Base-by-base conservation (phyloP, 371 early-diverging fungal genomes). In the Rhizomucor pusillus region DNA sequence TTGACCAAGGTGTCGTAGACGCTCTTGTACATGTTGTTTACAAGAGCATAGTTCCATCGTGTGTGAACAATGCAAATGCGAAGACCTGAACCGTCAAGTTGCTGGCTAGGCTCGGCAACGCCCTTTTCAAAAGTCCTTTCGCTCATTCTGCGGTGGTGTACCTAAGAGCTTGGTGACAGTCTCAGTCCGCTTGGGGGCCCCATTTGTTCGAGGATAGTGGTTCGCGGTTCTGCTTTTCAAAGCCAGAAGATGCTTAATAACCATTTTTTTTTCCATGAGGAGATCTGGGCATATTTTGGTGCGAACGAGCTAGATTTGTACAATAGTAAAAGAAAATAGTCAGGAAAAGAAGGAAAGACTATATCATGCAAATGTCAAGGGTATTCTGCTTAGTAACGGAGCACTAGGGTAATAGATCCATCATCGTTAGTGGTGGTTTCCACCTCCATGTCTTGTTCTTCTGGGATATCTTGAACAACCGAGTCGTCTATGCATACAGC, bases 21-120 rank as follows among this genome's bases (percentile, higher is more conserved):
- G n/a, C 90, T 91, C 13, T 81, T 61, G 39, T 92, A 90, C 18
- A 98, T 80, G 14, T 82, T 80, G 20, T 89, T 77, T 35, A 96
- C 95, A 34, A 96, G 85, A 48, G 79, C 67, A 33, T 72, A 60
- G 75, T 98, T 98, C 97, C 98, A 98, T 50, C 95, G 90, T 12
- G 96, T 91, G 67, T 91, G 95, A 41, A 98, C 90, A 51, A 93
- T 89, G 59, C 90, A 82, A 47, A 93, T 69, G 45, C 87, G 86
- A 37, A 92, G 83, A n/a, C 58, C 57, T 22, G 81, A 78, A 43
- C 91, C 92, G 52, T 91, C 86, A 12, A 88, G 71, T 43, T 65
- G 58, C 12, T 62, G 63, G 33, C 63, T 59, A 12, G 88, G 66
- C 11, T 80, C 74, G 54, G 85, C 74, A 44, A 91, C 84, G 46